A percentile compares a stretch with the other conserved stretches of the same genome.
Conservation (phyloP, 805 yeast species). For the Pichia scutulata region DNA sequence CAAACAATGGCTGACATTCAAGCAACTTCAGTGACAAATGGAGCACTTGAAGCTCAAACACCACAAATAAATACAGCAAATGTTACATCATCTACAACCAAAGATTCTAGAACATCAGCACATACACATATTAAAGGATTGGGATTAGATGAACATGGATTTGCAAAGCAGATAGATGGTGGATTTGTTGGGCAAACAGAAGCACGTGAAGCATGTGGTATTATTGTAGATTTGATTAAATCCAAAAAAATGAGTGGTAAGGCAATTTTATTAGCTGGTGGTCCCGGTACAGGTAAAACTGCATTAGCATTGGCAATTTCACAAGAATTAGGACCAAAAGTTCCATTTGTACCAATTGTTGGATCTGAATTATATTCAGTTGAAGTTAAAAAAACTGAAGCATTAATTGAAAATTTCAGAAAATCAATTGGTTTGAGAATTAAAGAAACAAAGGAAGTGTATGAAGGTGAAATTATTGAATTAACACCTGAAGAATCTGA, state of each 20-base stretch:
- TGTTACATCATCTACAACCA: conserved; percentile 13
- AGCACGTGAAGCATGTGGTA: conserved; percentile 91
- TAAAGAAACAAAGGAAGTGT: conserved; percentile 93
- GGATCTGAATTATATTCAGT: conserved; percentile 91
- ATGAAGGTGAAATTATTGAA: conserved; percentile 98
- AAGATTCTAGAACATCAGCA: conserved; percentile 54
- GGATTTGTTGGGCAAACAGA: conserved; percentile 97
- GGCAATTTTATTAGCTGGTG: conserved; percentile 93
- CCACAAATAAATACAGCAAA: conserved; percentile 8
- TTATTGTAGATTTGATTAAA: conserved; percentile 85
- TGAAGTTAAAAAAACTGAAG: conserved; percentile 92
- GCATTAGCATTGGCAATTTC: conserved; percentile 94
- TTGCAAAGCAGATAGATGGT: conserved; percentile 73
- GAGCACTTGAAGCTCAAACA: background rate
- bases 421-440: conserved; percentile 92
- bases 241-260: conserved; percentile 95
- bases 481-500: conserved; percentile 77
- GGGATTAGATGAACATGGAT: conserved; percentile 88
- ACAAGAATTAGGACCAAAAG: conserved; percentile 64
- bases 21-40: background rate
- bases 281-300: conserved; percentile 98
- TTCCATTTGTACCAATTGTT: conserved; percentile 92
- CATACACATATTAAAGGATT: conserved; percentile 96
- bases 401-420: conserved; percentile 92
- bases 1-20: background rate